Evolutionary conservation across 805 yeast genomes (phyloP), one percentile per base, ranked within the genome.

Genomic region (Myxozyma melibiosi): DNA sequence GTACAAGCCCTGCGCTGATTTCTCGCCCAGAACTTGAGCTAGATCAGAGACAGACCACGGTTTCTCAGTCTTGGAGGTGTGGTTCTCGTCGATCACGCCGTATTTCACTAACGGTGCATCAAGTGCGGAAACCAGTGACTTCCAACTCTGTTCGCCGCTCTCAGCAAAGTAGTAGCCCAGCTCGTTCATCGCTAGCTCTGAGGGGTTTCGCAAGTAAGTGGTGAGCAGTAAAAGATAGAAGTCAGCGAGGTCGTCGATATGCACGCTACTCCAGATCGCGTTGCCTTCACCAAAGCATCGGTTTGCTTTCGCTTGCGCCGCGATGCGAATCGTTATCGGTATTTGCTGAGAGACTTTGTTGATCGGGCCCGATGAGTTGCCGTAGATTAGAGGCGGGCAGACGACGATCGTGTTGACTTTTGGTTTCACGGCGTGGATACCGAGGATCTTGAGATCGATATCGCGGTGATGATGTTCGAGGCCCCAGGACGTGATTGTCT

Each of bases 81-180:
- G 45, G 18, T 57, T 47, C 5, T 40, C 22, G n/a, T 52, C 27
- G 20, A 52, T 49, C 22, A 57, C 30, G 16, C 50, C 47, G 28
- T 57, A 54, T 42, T 54, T 57, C 43, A 55, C 44, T 37, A 73
- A 62, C 8, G 59, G 48, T 35, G 61, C 48, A 6, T 64, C 73
- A 22, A 72, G 57, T 5, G 51, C 63, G 37, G 62, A 55, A 4
- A 70, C 52, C 30, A 71, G 69, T 27, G 68, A 68, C 16, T 59
- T 57, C 77, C 77, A 74, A 16, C 46, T 57, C 53, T 70, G 72
- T 27, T 66, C 68, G 2, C 69, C 71, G 37, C 58, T 64, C 5
- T 73, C 68, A 2, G 69, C 72, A 64, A 75, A 74, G 55, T 74
- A 74, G 56, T 72, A 74, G 5, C 78, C 78, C 8, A 69, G 45